Base-by-base conservation (phyloP, 2,329 filamentous ascomycete species). In the Fusarium lyarnte region DNA sequence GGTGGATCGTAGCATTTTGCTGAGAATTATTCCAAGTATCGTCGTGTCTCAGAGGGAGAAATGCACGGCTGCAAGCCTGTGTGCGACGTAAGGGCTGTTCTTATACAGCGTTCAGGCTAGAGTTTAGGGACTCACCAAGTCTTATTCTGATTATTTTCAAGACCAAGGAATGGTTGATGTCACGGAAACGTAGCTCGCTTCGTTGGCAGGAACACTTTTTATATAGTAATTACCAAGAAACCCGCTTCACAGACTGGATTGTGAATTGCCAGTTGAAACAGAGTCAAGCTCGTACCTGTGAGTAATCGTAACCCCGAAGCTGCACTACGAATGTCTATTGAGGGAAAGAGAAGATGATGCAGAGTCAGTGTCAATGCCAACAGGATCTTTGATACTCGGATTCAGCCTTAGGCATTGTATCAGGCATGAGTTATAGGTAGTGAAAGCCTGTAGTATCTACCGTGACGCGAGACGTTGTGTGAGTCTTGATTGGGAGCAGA, bases 81-180 rank as follows among this genome's bases (percentile, higher is more conserved):
- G 6, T 0, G 12, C 21, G 21, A 10, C 19, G n/a, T 6, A 5
- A 6, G 2, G n/a, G 9, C n/a, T 8, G 23, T 13, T 57, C 39
- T 57, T 57, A 45, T 57, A 57, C 23, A 25, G 7, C 25, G 27
- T 16, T n/a, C n/a, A 5, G 13, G 8, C 4, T 5, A 29, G 21
- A n/a, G 7, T 29, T 2, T 4, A 46, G 4, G 25, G 4, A n/a
- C 13, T n/a, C 12, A 3, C 3, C 6, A 46, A 11, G 25, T 16
- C 4, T n/a, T 21, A 4, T 16, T 3, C 29, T 16, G 5, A 14
- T 21, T 46, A 27, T n/a, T n/a, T n/a, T n/a, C 12, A 29, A 1
- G 45, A 16, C 11, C 4, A n/a, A 13, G 19, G 4, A 47, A n/a
- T 3, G 4, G 3, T n/a, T 17, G 10, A 6, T 6, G 4, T 3